Evolutionary conservation across 768 basidiomycete genomes (phyloP), one percentile per base, ranked within the genome.

Genomic region (Russula abietina): DNA sequence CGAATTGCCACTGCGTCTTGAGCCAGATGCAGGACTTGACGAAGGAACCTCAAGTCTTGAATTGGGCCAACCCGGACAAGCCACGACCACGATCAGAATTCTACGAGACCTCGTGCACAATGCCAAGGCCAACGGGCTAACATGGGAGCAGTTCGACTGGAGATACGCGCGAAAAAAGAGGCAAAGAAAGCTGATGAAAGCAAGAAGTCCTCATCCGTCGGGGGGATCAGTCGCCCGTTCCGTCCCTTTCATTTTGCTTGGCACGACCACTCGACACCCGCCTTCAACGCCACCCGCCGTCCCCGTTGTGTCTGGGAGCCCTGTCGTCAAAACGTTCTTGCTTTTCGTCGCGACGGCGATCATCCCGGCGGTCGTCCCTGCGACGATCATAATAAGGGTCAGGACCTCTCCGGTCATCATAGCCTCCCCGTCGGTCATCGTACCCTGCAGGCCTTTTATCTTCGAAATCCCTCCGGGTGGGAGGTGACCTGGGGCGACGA

Each of bases 361-460:
- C 86, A 72, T 89, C 88, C 75, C 87, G 81, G 75, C 85, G 75
- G 67, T 72, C 87, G 74, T 91, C 88, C 85, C 88, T 88, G 79
- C 87, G 87, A 73, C 90, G 88, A 75, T 90, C 88, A 86, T 86
- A 85, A 85, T 87, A 84, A 80, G 82, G 83, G 81, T 90, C 87
- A 85, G 87, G 87, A 74, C 77, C 82, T 85, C 83, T 85, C 79
- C 83, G 87, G 75, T 86, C 86, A 85, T 89, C 87, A 84, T 80
- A 84, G 71, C 83, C 85, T 71, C 87, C 88, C 76, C 90, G 86
- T 75, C 90, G 86, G 76, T 90, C 87, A 84, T 91, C 90, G 85
- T 91, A 89, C 85, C 88, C 89, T 86, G 88, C 87, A 85, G 88
- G 83, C 82, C 87, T 87, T 83, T 81, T 85, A 77, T 91, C 88